phyloP scores from a whole-genome alignment of 345 rosid species.

The Dipteronia sinensis region DNA sequence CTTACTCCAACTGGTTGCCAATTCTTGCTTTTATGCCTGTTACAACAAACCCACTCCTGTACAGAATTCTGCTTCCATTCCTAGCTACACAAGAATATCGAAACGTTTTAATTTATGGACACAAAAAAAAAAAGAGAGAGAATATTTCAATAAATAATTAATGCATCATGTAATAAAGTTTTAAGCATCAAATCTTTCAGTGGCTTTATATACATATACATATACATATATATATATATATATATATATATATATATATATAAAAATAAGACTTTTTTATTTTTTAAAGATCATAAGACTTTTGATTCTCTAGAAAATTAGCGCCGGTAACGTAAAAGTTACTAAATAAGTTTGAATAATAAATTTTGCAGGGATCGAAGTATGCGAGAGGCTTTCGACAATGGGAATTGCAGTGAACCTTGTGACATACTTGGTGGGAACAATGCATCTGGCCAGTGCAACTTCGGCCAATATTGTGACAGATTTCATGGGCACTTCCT shows the following conservation, averaged over 20 bases:
- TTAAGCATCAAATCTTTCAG: too few species aligned
- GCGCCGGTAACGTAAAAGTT: too few species aligned
- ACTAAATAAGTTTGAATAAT: not conserved
- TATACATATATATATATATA: too few species aligned
- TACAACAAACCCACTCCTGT: conserved; percentile 8
- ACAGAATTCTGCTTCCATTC: conserved; percentile 18
- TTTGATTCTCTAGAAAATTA: too few species aligned
- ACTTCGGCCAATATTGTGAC: conserved; percentile 65
- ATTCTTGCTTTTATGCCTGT: not conserved
- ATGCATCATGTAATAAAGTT: too few species aligned
- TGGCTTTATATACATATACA: too few species aligned
- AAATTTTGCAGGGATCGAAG: conserved; percentile 47
- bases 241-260: too few species aligned
- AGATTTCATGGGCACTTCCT: conserved; percentile 70
- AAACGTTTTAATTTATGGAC: not conserved
- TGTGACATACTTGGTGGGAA: conserved; percentile 60
- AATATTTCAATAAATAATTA: not conserved
- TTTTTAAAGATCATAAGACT: too few species aligned
- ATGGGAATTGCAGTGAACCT: conserved; percentile 70
- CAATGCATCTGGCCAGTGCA: conserved; percentile 62
- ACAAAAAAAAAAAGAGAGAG: too few species aligned
- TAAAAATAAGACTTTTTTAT: not conserved
- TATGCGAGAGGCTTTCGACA: conserved; percentile 67
- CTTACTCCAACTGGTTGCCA: conserved; percentile 5
- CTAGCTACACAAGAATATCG: conserved; percentile 3